Evolutionary conservation across 768 basidiomycete species (phyloP), one percentile per base, ranked within the genome.

Genomic region (Suillus sp.): DNA sequence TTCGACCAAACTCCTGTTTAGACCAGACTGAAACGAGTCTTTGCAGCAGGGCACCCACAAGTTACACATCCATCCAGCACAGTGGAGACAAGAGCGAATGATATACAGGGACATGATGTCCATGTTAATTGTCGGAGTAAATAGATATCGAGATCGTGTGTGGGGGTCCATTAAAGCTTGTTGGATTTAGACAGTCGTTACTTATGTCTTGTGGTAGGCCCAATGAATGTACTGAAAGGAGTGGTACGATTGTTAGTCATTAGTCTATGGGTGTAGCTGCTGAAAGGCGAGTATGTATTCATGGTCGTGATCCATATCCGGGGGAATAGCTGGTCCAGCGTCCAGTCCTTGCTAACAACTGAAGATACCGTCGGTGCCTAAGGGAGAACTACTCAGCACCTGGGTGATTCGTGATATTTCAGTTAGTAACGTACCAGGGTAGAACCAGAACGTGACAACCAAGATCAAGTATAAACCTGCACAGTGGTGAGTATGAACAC

Each of bases 381-480:
- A 14, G 32, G n/a, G 5, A 61, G 59, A 61, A 50, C 20, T 37
- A 35, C 22, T 54, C 56, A 61, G 18, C 30, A 59, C 25, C n/a
- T 38, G 14, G 14, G 18, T 6, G 20, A 40, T 25, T 40, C 2
- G 20, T 16, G 18, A 50, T 11, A 20, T 40, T 20, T 40, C 10
- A 20, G 38, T 40, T 27, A 6, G 30, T 9, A 2, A 70, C 78
- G 18, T 65, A 79, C 80, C 80, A 4, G 82, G 83, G 62, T 84
- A 84, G 66, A 77, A 84, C 83, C 83, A 84, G 70, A 84, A 84
- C 6, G 78, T 76, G 40, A 85, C 81, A 30, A 80, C 82, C 63
- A 87, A 78, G 63, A 88, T 85, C 50, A 85, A 70, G 71, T 86
- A 87, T 20, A 86, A 75, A 64, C 81, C 82, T 83, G 42, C 4